Evolutionary conservation across 2,329 filamentous ascomycete species (phyloP).

Genomic region (Didymella glomerata): DNA sequence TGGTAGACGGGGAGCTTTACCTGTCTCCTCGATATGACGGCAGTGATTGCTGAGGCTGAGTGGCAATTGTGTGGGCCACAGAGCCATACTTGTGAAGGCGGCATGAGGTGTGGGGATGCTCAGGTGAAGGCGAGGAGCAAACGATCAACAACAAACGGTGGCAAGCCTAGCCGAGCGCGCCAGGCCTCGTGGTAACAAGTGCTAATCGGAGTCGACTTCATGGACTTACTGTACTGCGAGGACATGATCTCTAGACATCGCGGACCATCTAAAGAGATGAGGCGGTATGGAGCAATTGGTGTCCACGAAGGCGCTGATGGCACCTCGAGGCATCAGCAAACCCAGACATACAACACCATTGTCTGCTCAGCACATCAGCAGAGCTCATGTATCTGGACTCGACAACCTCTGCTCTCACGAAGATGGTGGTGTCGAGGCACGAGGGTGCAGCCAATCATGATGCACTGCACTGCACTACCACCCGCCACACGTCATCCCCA

Average conservation of each 20-base stretch:
- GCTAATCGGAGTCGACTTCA: not conserved
- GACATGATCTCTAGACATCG: not conserved
- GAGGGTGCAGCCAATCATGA: not conserved
- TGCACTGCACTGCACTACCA: too few relatives aligned
- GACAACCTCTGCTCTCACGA: not conserved
- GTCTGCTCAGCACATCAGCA: too few relatives aligned
- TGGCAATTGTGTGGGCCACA: constrained; percentile 21
- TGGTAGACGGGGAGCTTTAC: not conserved
- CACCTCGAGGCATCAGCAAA: not conserved
- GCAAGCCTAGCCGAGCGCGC: not conserved
- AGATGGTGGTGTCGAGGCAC: not conserved
- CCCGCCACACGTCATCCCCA: constrained; percentile 9
- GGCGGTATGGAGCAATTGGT: not conserved
- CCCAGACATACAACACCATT: too few relatives aligned
- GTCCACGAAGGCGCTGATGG: not conserved
- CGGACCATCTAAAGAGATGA: not conserved
- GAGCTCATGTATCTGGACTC: too few relatives aligned
- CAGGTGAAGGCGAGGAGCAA: constrained; percentile 8
- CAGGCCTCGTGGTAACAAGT: not conserved
- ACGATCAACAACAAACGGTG: not conserved
- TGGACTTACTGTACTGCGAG: not conserved
- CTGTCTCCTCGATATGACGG: not conserved
- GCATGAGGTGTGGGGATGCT: not conserved
- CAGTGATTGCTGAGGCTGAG: constrained; percentile 20
- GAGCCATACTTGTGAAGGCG: not conserved